Base-by-base conservation (phyloP, 2,329 filamentous ascomycete genomes). In the Colletotrichum sansevieriae region DNA sequence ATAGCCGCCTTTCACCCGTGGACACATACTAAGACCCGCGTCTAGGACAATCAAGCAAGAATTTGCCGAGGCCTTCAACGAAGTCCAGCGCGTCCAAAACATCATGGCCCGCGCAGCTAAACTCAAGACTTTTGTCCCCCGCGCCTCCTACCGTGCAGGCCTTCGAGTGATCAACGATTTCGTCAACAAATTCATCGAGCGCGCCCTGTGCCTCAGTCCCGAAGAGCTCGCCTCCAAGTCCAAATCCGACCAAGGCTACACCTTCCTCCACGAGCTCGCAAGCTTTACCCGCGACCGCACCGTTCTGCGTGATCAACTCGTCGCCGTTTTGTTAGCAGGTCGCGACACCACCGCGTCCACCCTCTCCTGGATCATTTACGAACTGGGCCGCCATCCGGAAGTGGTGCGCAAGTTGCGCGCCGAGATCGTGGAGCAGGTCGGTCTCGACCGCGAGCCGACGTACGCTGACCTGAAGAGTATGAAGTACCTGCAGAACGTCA, bases 261-360 rank as follows among this genome's bases (percentile, higher is more conserved):
- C 92, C 1, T 97, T 98, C 81, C 86, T 97, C 20, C 92, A 97
- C 79, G 92, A 93, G 35, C 87, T 98, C 2, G 93, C 94, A 51
- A 85, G 86, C 44, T 95, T 93, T 81, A 97, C 94, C 0, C 89
- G 92, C 39, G 88, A 91, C 75, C 84, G 84, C 64, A 87, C 85
- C 62, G 87, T 94, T 4, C 86, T 98, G 13, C 92, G 94, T 39
- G 94, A 97, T 79, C 94, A 98, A 79, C 84, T 97, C 55, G 87
- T 96, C 15, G 90, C 91, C 51, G 87, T 97, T 11, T 87, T 98
- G 3, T 87, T 98, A 15, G 95, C 95, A 1, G 94, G 93, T 12
- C 88, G 92, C 44, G 95, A 98, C 78, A 97, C 95, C 13, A 98
- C 95, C 0, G 94, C 94, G 35, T 88, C 86, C 15, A 94, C 92